These are phyloP conservation scores for Termitomyces sp. DNA, from an alignment of 768 basidiomycete genomes.

Conservation along the genomic window DNA sequence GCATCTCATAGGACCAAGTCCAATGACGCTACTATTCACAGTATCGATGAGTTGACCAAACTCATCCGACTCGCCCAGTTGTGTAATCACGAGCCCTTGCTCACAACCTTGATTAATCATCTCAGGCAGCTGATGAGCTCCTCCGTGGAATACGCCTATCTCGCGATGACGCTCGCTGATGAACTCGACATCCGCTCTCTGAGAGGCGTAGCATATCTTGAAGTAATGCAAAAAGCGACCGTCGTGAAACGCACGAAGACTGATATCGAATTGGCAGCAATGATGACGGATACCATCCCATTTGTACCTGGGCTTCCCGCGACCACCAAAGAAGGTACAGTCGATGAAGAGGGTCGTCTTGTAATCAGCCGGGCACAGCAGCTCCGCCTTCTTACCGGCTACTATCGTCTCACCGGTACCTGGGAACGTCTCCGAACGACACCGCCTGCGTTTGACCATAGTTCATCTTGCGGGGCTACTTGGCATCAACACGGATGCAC, in stretches of 20 bases:
- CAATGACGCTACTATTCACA: constrained; percentile 20
- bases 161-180: constrained; percentile 70
- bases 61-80: constrained; percentile 62
- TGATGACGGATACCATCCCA: constrained; percentile 1
- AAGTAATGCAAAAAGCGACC: constrained; percentile 62
- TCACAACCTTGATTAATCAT: constrained; percentile 53
- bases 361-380: constrained; percentile 54
- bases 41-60: constrained; percentile 46
- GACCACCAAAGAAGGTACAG: constrained; percentile 22
- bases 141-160: constrained; percentile 62
- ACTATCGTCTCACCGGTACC: constrained; percentile 56
- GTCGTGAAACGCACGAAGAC: constrained; percentile 32
- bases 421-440: constrained; percentile 60
- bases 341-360: constrained; percentile 39
- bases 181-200: constrained; percentile 57
- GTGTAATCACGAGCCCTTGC: constrained; percentile 55
- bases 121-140: constrained; percentile 56
- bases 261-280: constrained; percentile 20
- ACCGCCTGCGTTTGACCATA: constrained; percentile 62
- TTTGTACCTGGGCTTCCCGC: neutral
- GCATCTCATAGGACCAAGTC: constrained; percentile 4
- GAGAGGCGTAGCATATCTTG: constrained; percentile 62
- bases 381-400: constrained; percentile 62
- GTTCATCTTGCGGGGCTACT: constrained; percentile 53
- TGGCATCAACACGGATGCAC: constrained; percentile 72